Evolutionary conservation across 2,329 filamentous ascomycete genomes (phyloP).

Genomic region (Phialophora verrucosa): DNA sequence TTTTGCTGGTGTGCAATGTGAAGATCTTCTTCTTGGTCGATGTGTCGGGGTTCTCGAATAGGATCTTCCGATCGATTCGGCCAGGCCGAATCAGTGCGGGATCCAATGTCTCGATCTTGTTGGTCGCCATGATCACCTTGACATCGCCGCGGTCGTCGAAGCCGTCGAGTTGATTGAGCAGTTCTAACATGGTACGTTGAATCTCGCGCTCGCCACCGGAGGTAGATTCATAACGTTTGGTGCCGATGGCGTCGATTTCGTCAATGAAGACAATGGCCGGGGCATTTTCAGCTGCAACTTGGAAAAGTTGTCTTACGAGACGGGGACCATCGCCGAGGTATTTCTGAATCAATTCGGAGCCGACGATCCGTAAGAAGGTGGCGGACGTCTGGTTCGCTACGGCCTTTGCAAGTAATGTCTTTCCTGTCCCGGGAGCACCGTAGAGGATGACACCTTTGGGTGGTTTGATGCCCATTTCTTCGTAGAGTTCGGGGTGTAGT

Average conservation of each 20-base stretch:
- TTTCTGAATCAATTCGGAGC: constrained; percentile 97
- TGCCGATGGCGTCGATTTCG: constrained; percentile 98
- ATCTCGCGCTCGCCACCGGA: constrained; percentile 97
- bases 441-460: constrained; percentile 99
- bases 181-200: constrained; percentile 96
- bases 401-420: constrained; percentile 93
- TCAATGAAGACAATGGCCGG: constrained; percentile 99
- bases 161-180: constrained; percentile 96
- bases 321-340: constrained; percentile 96
- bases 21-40: constrained; percentile 99
- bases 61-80: constrained; percentile 97
- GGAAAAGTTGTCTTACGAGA: constrained; percentile 87
- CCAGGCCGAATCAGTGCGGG: constrained; percentile 94
- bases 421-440: constrained; percentile 94
- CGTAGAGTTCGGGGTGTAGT: constrained; percentile 94
- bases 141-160: constrained; percentile 99
- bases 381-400: constrained; percentile 99
- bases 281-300: constrained; percentile 92
- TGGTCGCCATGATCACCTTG: constrained; percentile 99
- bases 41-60: constrained; percentile 77
- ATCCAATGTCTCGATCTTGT: constrained; percentile 98
- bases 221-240: constrained; percentile 97
- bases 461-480: constrained; percentile 99
- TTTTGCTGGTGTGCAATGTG: constrained; percentile 96
- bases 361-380: constrained; percentile 95